A percentile compares a stretch with the other conserved stretches of the same genome.
Conservation (phyloP, 192 early-diverging fungal species). For the Dissophora globulifera region DNA sequence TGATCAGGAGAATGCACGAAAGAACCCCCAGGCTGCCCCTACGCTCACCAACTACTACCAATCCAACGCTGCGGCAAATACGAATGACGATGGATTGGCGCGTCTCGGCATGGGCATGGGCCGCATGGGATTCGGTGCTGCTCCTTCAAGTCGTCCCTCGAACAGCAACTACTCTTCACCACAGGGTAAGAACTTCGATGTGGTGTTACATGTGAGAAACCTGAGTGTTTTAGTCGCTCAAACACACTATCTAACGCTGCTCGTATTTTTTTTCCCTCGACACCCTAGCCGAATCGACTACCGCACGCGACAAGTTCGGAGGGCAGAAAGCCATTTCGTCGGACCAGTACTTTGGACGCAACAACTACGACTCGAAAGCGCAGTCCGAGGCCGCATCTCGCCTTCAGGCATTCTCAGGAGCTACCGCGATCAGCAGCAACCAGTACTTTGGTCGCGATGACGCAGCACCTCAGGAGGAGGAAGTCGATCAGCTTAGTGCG, state of each 20-base stretch:
- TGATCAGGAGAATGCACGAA: conserved; percentile 24
- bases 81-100: conserved; percentile 61
- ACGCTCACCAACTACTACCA: conserved; percentile 56
- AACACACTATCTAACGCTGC: not conserved
- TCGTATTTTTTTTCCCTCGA: not conserved
- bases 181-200: conserved; percentile 19
- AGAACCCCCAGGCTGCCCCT: conserved; percentile 29
- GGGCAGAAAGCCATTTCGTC: conserved; percentile 89
- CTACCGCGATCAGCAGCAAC: conserved; percentile 83
- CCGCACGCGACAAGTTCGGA: conserved; percentile 83
- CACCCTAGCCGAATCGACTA: conserved; percentile 50
- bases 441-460: conserved; percentile 85
- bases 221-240: too few species aligned
- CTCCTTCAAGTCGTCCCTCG: conserved; percentile 25
- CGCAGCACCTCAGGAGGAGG: conserved; percentile 51
- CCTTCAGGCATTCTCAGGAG: conserved; percentile 73
- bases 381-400: conserved; percentile 65
- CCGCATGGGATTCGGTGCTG: conserved; percentile 69
- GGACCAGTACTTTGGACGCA: conserved; percentile 92
- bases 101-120: conserved; percentile 79
- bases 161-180: conserved; percentile 29
- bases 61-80: conserved; percentile 54
- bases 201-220: too few species aligned
- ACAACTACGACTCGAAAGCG: conserved; percentile 69
- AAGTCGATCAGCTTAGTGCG: conserved; percentile 51